phyloP scores from a whole-genome alignment of 371 early-diverging fungal genomes.

The Mortierella sp. region DNA sequence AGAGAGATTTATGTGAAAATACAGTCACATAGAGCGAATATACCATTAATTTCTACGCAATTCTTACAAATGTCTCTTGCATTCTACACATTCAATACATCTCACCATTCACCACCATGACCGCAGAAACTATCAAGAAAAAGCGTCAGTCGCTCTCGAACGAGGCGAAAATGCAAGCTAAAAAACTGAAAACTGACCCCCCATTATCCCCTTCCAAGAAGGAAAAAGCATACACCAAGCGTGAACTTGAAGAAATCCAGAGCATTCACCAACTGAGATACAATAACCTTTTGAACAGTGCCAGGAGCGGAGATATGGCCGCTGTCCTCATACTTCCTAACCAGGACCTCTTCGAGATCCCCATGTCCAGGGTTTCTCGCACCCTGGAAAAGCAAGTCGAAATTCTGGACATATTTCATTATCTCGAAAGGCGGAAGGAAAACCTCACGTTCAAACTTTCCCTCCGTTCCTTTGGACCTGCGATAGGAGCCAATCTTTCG shows the following conservation, averaged over 20 bases:
- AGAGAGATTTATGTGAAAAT: too few species aligned
- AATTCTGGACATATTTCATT: conserved; percentile 3
- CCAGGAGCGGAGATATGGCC: not conserved
- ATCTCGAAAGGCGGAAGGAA: conserved; percentile 1
- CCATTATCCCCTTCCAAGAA: not conserved
- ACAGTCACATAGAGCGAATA: too few species aligned
- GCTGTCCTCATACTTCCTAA: not conserved
- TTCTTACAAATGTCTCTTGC: too few species aligned
- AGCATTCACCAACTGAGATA: not conserved
- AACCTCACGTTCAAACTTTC: conserved; percentile 1
- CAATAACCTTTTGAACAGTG: not conserved
- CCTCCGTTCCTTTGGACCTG: conserved; percentile 1
- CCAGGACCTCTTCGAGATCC: not conserved
- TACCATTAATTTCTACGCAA: too few species aligned
- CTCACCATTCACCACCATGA: not conserved
- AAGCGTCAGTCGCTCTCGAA: not conserved
- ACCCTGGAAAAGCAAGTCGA: conserved; percentile 1
- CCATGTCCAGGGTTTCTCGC: conserved; percentile 1
- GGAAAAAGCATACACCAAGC: not conserved
- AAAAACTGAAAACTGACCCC: not conserved
- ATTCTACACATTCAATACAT: too few species aligned
- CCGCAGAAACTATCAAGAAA: not conserved
- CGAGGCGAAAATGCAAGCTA: not conserved
- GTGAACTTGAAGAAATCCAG: not conserved
- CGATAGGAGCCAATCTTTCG: conserved; percentile 2